Evolutionary conservation across 208 protist genomes (phyloP).

Genomic region (Trypanosoma caninum): DNA sequence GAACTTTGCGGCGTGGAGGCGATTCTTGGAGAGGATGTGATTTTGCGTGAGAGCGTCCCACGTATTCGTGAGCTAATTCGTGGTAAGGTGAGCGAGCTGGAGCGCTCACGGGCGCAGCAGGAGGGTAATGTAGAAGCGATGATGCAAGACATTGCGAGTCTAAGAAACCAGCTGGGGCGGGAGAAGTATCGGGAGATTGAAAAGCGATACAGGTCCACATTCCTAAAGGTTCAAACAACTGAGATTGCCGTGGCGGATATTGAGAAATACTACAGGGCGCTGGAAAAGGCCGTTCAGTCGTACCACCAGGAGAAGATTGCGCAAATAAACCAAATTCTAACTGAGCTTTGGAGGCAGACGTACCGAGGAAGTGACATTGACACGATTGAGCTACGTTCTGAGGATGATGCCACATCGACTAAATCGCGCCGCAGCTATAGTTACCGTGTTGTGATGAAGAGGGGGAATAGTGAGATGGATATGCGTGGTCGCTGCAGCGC

Average conservation of each 20-base stretch:
- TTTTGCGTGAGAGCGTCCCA: slow-evolving; percentile 34
- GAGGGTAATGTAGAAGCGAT: slow-evolving; percentile 83
- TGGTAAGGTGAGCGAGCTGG: slow-evolving; percentile 56
- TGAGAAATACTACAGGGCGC: slow-evolving; percentile 87
- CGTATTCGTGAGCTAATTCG: slow-evolving; percentile 68
- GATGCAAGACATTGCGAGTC: slow-evolving; percentile 50
- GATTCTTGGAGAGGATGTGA: slow-evolving; percentile 53
- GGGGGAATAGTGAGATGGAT: slow-evolving; percentile 94
- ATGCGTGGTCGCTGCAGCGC: slow-evolving; percentile 99
- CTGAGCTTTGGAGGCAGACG: slow-evolving; percentile 97
- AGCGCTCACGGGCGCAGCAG: slow-evolving; percentile 59
- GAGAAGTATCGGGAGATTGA: slow-evolving; percentile 86
- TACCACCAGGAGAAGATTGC: slow-evolving; percentile 98
- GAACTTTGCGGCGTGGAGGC: slow-evolving; percentile 34
- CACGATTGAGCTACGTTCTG: slow-evolving; percentile 95
- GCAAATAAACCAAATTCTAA: slow-evolving; percentile 98
- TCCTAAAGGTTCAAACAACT: slow-evolving; percentile 86
- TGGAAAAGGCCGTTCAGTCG: slow-evolving; percentile 95
- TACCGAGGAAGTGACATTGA: slow-evolving; percentile 98
- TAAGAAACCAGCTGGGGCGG: slow-evolving; percentile 51
- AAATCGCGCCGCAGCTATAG: slow-evolving; percentile 73
- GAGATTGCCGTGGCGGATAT: slow-evolving; percentile 88
- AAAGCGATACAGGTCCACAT: slow-evolving; percentile 84
- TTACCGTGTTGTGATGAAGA: slow-evolving; percentile 96
- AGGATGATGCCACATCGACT: slow-evolving; percentile 80